Conservation (phyloP, 2,329 filamentous ascomycete species). For the Alternaria longipes region DNA sequence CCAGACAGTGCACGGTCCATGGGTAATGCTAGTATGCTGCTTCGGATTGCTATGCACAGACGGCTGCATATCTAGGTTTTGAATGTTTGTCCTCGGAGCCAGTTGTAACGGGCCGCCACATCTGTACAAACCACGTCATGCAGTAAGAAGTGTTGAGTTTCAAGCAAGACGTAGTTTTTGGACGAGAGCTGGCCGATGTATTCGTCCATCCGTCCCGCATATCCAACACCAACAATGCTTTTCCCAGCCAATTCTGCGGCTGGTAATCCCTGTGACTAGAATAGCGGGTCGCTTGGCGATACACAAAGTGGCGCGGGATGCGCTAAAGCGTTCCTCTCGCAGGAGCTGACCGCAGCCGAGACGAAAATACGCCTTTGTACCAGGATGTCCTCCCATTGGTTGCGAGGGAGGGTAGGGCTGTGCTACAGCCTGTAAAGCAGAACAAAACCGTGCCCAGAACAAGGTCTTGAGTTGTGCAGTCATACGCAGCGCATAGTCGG, state of each 20-base stretch:
- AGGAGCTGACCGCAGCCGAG: slow-evolving; percentile 25
- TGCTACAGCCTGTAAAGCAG: slow-evolving; percentile 15
- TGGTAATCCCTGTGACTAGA: slow-evolving; percentile 22
- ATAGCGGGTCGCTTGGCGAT: slow-evolving; percentile 25
- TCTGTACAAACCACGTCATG: not conserved
- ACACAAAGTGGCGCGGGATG: slow-evolving; percentile 8
- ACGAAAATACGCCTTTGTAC: slow-evolving; percentile 27
- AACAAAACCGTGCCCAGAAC: slow-evolving; percentile 15
- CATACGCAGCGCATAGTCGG: slow-evolving; percentile 21
- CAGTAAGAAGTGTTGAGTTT: not conserved
- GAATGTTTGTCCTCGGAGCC: not conserved
- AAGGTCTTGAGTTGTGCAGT: slow-evolving; percentile 4
- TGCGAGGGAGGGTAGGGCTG: slow-evolving; percentile 14
- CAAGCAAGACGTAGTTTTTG: not conserved
- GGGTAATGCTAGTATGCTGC: not conserved
- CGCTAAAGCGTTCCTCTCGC: slow-evolving; percentile 13
- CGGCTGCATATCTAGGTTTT: not conserved
- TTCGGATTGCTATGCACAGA: not conserved
- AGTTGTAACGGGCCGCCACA: not conserved
- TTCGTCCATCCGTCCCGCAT: not conserved
- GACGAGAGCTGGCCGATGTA: not conserved
- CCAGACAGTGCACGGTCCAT: not conserved
- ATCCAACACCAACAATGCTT: slow-evolving; percentile 8
- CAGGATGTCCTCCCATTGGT: slow-evolving; percentile 11
- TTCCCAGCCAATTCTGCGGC: slow-evolving; percentile 10